Evolutionary conservation across 805 yeast species (phyloP), one percentile per base, ranked within the genome.

Genomic region (Kodamaea sagamina): DNA sequence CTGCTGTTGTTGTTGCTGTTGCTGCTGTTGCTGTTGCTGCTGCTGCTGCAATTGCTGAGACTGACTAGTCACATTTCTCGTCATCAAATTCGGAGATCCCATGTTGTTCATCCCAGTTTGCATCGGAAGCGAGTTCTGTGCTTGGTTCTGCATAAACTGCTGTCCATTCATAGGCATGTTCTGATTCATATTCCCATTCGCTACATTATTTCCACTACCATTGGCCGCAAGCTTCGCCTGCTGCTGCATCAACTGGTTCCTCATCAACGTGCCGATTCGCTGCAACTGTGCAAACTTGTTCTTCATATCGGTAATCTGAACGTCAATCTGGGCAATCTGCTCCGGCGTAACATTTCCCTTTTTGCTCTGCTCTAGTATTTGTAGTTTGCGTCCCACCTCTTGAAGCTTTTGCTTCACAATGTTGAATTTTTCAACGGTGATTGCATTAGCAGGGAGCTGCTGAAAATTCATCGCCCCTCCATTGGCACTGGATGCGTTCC

Each of bases 331-430:
- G 4, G 69, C 59, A 28, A 71, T 44, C 41, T 73, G 75, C 5
- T 74, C 79, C 1, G 76, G 71, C 3, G 77, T 60, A 15, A 77
- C 50, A 21, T 63, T 65, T 28, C 72, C 68, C 13, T 62, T 64
- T 47, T 76, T 77, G 28, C 74, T 70, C 6, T 71, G 70, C 42
- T 76, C 78, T 35, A 81, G 67, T n/a, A 71, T 65, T 11, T 72
- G 72, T 48, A 81, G 62, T 43, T 74, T 77, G 29, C 72, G 66
- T 43, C 74, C 75, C 45, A 77, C 73, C 44, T 74, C 79, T 32
- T 67, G 73, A 8, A 81, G 65, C 32, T 75, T 61, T 8, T 68
- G 65, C 48, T 74, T 68, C 13, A 81, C 68, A 39, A 65, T 70
- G 44, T 68, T 68, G 56, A 68, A 71, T 25, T 63, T 57, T 42